Base-by-base conservation (phyloP, 106 monocot species). In the Xerophyta viscosa region DNA sequence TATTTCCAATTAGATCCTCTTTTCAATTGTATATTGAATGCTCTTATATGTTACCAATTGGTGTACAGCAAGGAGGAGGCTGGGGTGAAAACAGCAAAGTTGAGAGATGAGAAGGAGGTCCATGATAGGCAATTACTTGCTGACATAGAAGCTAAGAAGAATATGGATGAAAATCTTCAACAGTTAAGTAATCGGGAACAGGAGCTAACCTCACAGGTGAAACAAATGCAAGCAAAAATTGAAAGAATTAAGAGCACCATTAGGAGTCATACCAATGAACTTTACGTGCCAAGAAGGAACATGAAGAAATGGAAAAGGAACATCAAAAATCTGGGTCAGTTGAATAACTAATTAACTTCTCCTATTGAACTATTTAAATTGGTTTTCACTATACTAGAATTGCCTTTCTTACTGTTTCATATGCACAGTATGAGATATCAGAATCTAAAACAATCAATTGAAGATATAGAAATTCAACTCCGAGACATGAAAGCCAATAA, bases 81-180 rank as follows among this genome's bases (percentile, higher is more conserved):
- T 43, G 98, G 98, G 31, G 90, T 71, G 61, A 82, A 80, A 77
- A 98, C 98, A 51, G 82, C 90, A 27, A 90, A 98, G 59, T 37
- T 89, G 56, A 90, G 76, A 58, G 98, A 90, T 58, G 98, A 98
- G 62, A 98, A 98, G 53, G 98, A 98, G 69, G 90, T 98, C 31
- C 72, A 64, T 65, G 98, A 98, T 48, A 86, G 86, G 60, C 76
- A 86, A 50, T 56, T 98, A 21, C 79, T 77, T 77, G 86, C 90
- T 58, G 81, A 83, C 60, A 43, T 73, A 31, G 98, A 98, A 66
- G 86, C 82, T 50, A 57, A 79, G 41, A 79, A 82, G 30, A 98
- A 98, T 46, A 60, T 98, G 74, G 70, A 90, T 19, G 98, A 98
- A 66, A 98, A 90, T 68, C 63, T 76, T 54, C 89, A 90, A 55